Conservation (phyloP, 768 basidiomycete species). For the Boletus reticuloceps region DNA sequence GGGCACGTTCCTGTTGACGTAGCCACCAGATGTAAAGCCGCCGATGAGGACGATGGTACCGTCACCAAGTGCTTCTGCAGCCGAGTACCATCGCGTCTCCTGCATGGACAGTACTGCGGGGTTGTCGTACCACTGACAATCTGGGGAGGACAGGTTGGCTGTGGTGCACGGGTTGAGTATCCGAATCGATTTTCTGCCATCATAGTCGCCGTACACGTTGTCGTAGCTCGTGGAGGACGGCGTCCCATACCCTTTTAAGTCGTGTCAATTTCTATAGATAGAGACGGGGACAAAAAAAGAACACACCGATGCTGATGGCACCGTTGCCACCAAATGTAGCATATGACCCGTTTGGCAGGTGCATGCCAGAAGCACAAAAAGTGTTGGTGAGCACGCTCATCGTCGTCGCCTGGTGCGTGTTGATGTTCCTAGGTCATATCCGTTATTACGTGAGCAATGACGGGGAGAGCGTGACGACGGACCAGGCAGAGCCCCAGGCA, state of each 20-base stretch:
- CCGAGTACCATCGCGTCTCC: slow-evolving; percentile 70
- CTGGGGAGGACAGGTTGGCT: slow-evolving; percentile 39
- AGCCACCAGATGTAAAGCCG: slow-evolving; percentile 71
- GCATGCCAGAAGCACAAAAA: slow-evolving; percentile 81
- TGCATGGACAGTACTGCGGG: slow-evolving; percentile 61
- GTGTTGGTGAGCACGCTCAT: slow-evolving; percentile 55
- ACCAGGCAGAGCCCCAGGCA: slow-evolving; percentile 73
- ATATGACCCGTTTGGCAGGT: slow-evolving; percentile 74
- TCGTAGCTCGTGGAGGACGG: slow-evolving; percentile 40
- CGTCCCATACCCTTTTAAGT: slow-evolving; percentile 33
- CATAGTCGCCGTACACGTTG: slow-evolving; percentile 68
- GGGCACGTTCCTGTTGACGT: slow-evolving; percentile 70
- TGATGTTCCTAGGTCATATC: slow-evolving; percentile 18
- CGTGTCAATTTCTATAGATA: slow-evolving; percentile 29
- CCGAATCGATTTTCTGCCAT: slow-evolving; percentile 78
- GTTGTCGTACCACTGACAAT: slow-evolving; percentile 73
- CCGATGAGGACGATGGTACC: slow-evolving; percentile 80
- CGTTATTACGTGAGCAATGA: neutral
- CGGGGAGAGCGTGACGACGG: neutral
- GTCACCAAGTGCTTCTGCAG: slow-evolving; percentile 67
- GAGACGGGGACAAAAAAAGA: neutral
- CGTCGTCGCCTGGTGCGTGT: slow-evolving; percentile 15
- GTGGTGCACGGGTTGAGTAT: slow-evolving; percentile 69
- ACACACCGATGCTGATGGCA: slow-evolving; percentile 51
- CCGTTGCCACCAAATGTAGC: slow-evolving; percentile 74